Conservation (phyloP, 78 protist species). For the Tieghemostelium lacteum region DNA sequence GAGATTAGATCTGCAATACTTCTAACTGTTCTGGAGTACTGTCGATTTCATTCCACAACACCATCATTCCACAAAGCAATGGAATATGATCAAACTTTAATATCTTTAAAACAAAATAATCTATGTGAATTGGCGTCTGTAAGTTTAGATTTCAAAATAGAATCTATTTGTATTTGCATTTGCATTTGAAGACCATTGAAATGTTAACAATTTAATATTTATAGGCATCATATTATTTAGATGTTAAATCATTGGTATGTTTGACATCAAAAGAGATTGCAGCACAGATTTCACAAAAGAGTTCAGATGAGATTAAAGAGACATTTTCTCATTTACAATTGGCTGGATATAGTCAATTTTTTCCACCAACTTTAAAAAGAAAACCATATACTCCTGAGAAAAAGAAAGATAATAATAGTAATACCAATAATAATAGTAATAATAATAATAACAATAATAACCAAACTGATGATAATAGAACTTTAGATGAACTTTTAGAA, state of each 20-base stretch:
- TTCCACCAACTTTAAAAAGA: neutral
- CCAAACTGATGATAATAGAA: conserved; percentile 13
- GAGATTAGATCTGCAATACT: conserved; percentile 23
- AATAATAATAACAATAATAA: neutral
- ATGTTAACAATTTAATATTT: neutral
- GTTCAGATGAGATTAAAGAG: conserved; percentile 50
- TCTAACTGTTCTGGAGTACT: conserved; percentile 12
- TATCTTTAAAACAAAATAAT: conserved; percentile 21
- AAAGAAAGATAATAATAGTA: neutral
- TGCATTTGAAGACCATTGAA: too few species aligned
- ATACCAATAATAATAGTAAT: neutral
- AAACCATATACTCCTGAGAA: neutral
- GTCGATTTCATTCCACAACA: conserved; percentile 17
- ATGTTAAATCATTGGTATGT: conserved; percentile 53
- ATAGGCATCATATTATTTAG: conserved; percentile 37
- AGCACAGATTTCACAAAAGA: conserved; percentile 58
- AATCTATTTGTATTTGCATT: too few species aligned
- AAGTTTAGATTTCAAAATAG: neutral
- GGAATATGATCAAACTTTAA: conserved; percentile 9
- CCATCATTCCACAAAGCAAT: neutral
- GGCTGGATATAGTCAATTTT: conserved; percentile 26
- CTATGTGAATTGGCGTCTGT: conserved; percentile 41
- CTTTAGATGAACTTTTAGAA: conserved; percentile 28
- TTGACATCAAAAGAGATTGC: conserved; percentile 47
- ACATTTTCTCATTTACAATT: conserved; percentile 35